Base-by-base conservation (phyloP, 2,329 filamentous ascomycete species). In the Aspergillus luchuensis region DNA sequence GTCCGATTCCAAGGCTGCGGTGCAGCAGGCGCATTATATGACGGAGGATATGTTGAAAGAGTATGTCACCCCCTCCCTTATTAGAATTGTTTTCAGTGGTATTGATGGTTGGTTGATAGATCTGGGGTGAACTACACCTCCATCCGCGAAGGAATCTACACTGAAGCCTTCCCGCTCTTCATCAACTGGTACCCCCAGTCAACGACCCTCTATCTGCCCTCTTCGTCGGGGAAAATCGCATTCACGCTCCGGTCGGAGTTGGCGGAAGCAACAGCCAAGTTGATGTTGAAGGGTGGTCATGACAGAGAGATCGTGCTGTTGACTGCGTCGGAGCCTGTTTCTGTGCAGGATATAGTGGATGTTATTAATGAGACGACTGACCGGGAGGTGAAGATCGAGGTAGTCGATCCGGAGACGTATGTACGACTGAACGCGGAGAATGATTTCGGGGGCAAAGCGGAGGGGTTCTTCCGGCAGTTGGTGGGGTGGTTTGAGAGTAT, bases 121-220 rank as follows among this genome's bases (percentile, higher is more conserved):
- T 73, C 75, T 3, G 72, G 72, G 4, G 71, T 85, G 54, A 77
- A 77, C 1, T 85, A 81, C 67, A 86, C 84, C 11, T 78, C 82
- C 10, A 72, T 88, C 43, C 81, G 85, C 13, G 84, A 87, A 69
- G 86, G 85, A 0, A 67, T 87, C 36, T 89, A 88, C 68, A 78
- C 80, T 1, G 85, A 89, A 64, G 84, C 83, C 4, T 87, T 85
- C 72, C 85, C 85, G 2, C 73, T 87, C 30, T 87, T 87, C 70
- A 78, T 84, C 2, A 81, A 72, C 58, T 78, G 75, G 76, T 78
- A 76, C 51, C 75, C 75, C 2, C 66, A 60, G 39, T 73, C 67
- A 11, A 67, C 63, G 2, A 73, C 68, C 3, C 61, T 78, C 13
- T 67, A 71, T 23, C 64, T 76, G 8, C 53, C 53, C 0, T 11